Percentiles rank a stretch among this genome's conserved stretches.
phyloP scores from a whole-genome alignment of 192 early-diverging fungal species.

The Backusella liffmaniae region DNA sequence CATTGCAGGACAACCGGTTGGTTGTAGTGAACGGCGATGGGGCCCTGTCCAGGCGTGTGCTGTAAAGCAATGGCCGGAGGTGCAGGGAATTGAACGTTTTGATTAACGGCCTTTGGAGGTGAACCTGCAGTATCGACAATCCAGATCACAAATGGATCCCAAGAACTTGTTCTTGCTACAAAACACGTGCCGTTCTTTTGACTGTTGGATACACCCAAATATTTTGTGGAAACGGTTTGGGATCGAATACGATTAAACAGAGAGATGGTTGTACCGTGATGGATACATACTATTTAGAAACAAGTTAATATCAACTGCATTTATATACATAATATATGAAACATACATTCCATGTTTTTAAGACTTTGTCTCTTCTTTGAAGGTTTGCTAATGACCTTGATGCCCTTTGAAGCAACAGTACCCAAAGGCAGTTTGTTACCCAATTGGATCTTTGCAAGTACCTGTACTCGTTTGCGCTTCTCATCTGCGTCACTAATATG shows the following conservation, averaged over 20 bases:
- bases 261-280: conserved; percentile 82
- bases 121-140: conserved; percentile 64
- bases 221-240: conserved; percentile 90
- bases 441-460: conserved; percentile 69
- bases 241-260: conserved; percentile 89
- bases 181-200: conserved; percentile 58
- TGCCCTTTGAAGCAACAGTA: conserved; percentile 71
- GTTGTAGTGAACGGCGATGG: conserved; percentile 81
- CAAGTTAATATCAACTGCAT: neutral
- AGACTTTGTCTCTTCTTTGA: conserved; percentile 85
- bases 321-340: neutral
- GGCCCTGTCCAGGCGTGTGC: conserved; percentile 52
- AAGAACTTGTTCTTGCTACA: conserved; percentile 69
- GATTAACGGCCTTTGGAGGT: conserved; percentile 12
- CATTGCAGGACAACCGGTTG: conserved; percentile 87
- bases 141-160: conserved; percentile 91
- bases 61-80: conserved; percentile 50
- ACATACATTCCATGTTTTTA: conserved; percentile 67
- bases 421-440: conserved; percentile 60
- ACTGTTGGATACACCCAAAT: conserved; percentile 61
- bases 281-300: conserved; percentile 62
- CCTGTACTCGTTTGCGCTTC: conserved; percentile 75
- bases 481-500: conserved; percentile 85
- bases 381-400: conserved; percentile 92
- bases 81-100: conserved; percentile 15